Percentiles rank a stretch among this genome's conserved stretches.
phyloP scores from a whole-genome alignment of 1,284 basidiomycete genomes.

The Sporisorium sorghi region DNA sequence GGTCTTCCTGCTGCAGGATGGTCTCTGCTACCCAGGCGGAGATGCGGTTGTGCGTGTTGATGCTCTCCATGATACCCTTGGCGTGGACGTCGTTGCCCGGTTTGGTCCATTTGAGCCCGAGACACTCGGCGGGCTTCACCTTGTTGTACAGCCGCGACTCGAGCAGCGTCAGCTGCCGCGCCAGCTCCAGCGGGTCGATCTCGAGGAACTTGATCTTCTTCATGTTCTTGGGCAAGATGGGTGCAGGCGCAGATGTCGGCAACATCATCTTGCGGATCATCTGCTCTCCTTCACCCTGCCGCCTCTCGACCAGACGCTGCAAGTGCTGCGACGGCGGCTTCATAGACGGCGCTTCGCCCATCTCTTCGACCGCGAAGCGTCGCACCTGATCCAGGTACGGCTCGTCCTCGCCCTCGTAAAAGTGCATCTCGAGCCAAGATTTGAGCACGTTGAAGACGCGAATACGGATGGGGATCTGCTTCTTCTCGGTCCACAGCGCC shows the following conservation, averaged over 20 bases:
- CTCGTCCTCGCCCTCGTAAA: slow-evolving; percentile 69
- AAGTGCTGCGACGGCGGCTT: slow-evolving; percentile 64
- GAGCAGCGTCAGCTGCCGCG: slow-evolving; percentile 91
- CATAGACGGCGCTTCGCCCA: slow-evolving; percentile 56
- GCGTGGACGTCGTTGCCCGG: slow-evolving; percentile 67
- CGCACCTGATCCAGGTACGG: slow-evolving; percentile 65
- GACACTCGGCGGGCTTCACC: slow-evolving; percentile 90
- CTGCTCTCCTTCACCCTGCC: slow-evolving; percentile 59
- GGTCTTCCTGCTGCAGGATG: slow-evolving; percentile 85
- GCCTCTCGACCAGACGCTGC: slow-evolving; percentile 68
- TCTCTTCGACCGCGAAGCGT: slow-evolving; percentile 68
- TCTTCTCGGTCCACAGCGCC: slow-evolving; percentile 85
- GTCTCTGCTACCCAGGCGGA: slow-evolving; percentile 96
- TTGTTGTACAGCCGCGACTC: slow-evolving; percentile 88
- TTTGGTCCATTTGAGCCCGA: slow-evolving; percentile 73
- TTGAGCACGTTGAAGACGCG: slow-evolving; percentile 70
- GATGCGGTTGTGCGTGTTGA: slow-evolving; percentile 85
- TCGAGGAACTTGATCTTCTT: slow-evolving; percentile 87
- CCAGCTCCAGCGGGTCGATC: slow-evolving; percentile 89
- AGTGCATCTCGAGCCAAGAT: slow-evolving; percentile 70
- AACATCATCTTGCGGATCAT: slow-evolving; percentile 63
- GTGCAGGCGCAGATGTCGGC: slow-evolving; percentile 70
- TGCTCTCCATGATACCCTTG: slow-evolving; percentile 86
- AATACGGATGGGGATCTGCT: slow-evolving; percentile 85
- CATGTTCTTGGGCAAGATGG: slow-evolving; percentile 80